Conservation (phyloP, 768 basidiomycete species). For the Hypholoma sublateritium region DNA sequence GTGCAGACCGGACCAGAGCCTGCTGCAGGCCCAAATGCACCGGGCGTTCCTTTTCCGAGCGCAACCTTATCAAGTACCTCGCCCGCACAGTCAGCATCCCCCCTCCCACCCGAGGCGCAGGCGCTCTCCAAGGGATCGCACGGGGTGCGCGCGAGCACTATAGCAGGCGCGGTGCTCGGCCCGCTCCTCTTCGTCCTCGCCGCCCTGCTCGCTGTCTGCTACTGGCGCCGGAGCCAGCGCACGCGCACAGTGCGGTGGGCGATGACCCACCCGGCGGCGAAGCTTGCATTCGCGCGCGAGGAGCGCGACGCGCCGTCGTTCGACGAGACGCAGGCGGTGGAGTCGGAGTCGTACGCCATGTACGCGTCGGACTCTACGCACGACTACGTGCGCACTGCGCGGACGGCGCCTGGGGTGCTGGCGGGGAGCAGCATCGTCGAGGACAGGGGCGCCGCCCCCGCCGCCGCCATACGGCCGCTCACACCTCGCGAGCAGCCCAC, state of each 20-base stretch:
- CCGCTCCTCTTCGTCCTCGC: background rate
- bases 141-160: background rate
- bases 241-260: background rate
- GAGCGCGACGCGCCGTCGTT: background rate
- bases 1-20: background rate
- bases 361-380: background rate
- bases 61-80: background rate
- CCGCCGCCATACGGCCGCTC: background rate
- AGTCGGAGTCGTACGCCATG: background rate
- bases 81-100: background rate
- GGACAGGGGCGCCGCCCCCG: background rate
- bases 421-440: background rate
- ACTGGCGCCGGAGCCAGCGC: background rate
- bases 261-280: background rate
- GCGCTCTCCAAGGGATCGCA: background rate
- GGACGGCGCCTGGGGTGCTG: background rate
- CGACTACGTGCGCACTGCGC: background rate
- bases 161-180: slow-evolving; percentile 2
- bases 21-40: background rate
- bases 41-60: background rate
- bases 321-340: background rate
- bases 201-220: background rate
- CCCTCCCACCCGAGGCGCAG: background rate
- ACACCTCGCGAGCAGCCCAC: background rate
- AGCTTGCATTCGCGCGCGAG: background rate